Conservation (phyloP, 2,329 filamentous ascomycete species). For the Cadophora sp. region DNA sequence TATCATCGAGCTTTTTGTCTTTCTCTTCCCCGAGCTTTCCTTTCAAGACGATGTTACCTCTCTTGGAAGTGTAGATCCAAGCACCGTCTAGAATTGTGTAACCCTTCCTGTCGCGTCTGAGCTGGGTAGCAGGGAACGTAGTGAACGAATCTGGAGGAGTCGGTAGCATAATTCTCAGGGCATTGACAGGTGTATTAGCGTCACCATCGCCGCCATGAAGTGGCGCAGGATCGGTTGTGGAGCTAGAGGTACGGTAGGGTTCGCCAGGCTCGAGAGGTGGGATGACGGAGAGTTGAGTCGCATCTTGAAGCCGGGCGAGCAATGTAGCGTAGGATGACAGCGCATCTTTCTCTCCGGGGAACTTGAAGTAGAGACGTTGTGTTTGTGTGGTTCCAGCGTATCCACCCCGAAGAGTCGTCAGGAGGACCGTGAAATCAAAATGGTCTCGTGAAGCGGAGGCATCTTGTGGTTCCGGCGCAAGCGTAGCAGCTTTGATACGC, state of each 20-base stretch:
- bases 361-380: slow-evolving; percentile 28
- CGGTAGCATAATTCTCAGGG: background rate
- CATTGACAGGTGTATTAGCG: background rate
- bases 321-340: slow-evolving; percentile 25
- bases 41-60: background rate
- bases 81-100: slow-evolving; percentile 38
- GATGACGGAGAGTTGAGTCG: slow-evolving; percentile 29
- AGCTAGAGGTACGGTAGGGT: background rate
- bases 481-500: slow-evolving; percentile 9
- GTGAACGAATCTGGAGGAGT: slow-evolving; percentile 1
- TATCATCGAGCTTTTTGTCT: background rate
- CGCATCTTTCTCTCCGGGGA: background rate
- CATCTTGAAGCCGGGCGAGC: slow-evolving; percentile 29
- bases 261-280: slow-evolving; percentile 23
- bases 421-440: slow-evolving; percentile 7
- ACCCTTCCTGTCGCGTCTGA: slow-evolving; percentile 11
- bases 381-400: slow-evolving; percentile 10
- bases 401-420: slow-evolving; percentile 14
- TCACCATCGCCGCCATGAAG: background rate
- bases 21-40: background rate
- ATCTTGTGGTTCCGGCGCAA: background rate
- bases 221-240: background rate
- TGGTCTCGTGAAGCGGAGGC: background rate
- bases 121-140: background rate
- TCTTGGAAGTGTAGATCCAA: slow-evolving; percentile 33